Base-by-base conservation (phyloP, 2,329 filamentous ascomycete species). In the Aspergillus ibericus region DNA sequence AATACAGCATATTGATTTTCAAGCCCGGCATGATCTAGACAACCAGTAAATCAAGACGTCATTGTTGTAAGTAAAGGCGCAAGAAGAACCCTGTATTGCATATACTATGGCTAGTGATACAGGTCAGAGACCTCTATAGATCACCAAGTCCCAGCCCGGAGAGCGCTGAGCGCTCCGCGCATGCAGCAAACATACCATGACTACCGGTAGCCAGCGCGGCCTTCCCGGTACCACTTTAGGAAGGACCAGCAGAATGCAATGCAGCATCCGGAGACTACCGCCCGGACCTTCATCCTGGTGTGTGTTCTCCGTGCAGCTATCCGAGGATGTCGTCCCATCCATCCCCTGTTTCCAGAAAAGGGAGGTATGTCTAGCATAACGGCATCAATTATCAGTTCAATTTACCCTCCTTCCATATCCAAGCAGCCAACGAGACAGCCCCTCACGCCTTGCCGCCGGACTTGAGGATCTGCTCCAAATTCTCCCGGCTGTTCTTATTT, bases 401-500 rank as follows among this genome's bases (percentile, higher is more conserved):
- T 29, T 16, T 29, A 20, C 44, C 27, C 25, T 29, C 9, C n/a
- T 48, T 27, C 18, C 44, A 18, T 9, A 29, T 27, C 25, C 16
- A n/a, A 29, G 10, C 25, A 12, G 20, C 25, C 27, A 29, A 48
- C 27, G n/a, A 29, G 44, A 48, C 44, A 29, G 25, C 25, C 25
- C 25, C 25, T 67, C 66, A 74, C 27, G 72, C 68, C 61, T 66
- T 70, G 15, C 78, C 77, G 18, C 80, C 80, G 53, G 83, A 78
- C 71, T 85, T 85, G 70, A 98, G 83, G 72, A 98, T 93, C 76
- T 92, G 89, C 73, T 96, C 89, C 66, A 98, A 89, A 71, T 96
- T 92, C 66, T 93, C 88, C 67, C 89, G 88, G 77, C 92, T 96
- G 72, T 98, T 99, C 80, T 96, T 92, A 73, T 92, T 90, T 51